phyloP scores from a whole-genome alignment of 2,329 filamentous ascomycete genomes.

The Ophiosphaerella herpotricha region DNA sequence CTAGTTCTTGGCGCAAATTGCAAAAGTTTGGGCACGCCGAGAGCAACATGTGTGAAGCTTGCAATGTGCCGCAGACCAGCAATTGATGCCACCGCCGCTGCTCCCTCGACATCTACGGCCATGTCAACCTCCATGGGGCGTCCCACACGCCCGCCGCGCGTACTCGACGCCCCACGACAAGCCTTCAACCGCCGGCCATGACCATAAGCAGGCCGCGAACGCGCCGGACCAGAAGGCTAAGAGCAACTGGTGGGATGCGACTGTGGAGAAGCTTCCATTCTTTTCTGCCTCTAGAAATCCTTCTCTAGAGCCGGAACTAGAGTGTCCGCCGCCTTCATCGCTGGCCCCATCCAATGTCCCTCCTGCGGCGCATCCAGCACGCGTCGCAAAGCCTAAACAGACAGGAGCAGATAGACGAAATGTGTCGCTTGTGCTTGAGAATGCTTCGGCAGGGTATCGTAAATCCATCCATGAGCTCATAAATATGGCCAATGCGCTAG shows the following conservation, averaged over 20 bases:
- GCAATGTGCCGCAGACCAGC: slow-evolving; percentile 39
- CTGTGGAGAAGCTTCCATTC: not conserved
- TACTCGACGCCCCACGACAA: slow-evolving; percentile 23
- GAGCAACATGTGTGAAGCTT: slow-evolving; percentile 18
- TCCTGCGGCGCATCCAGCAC: not conserved
- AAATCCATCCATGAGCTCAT: not conserved
- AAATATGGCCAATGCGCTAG: not conserved
- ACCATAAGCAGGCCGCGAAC: slow-evolving; percentile 7
- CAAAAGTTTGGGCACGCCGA: slow-evolving; percentile 13
- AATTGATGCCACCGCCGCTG: slow-evolving; percentile 54
- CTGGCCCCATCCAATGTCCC: not conserved
- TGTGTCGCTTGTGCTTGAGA: not conserved
- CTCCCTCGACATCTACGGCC: slow-evolving; percentile 49
- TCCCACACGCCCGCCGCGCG: slow-evolving; percentile 39
- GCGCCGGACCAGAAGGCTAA: not conserved
- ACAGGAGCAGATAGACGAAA: not conserved
- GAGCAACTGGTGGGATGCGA: slow-evolving; percentile 9
- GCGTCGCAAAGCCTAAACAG: not conserved
- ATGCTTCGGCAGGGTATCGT: not conserved
- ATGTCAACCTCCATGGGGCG: slow-evolving; percentile 49
- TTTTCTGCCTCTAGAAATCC: not conserved
- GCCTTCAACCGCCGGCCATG: slow-evolving; percentile 14
- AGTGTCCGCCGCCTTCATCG: not conserved
- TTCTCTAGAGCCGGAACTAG: slow-evolving; percentile 1
- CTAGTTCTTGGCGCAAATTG: slow-evolving; percentile 10